Base-by-base conservation (phyloP, 139 green algal species). In the Chlamydomonas applanata region DNA sequence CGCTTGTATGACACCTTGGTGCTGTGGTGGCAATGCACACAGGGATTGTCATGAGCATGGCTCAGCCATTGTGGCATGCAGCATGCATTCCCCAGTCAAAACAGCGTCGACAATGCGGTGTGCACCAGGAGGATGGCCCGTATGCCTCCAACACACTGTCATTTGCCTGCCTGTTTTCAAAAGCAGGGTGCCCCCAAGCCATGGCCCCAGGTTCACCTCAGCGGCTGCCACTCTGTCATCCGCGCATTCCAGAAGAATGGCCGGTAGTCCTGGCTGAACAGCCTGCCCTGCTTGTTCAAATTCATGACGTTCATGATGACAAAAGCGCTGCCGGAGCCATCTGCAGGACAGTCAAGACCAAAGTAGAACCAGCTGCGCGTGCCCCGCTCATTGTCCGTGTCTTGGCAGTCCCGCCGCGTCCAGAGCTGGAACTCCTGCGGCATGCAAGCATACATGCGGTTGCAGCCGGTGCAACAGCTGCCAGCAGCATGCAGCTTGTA, bases 291-390 rank as follows among this genome's bases (percentile, higher is more conserved):
- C 73, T 85, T 85, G 69, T 89, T 89, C 29, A 89, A 56, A 81
- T 87, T 89, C 35, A 85, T 80, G 27, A 89, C 71, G 33, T 61
- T 82, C 54, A 86, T 72, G 61, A 77, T 72, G 22, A 83, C 22
- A 33, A 79, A 74, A 35, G 82, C 75, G 19, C 76, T 62, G 3
- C 25, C 25, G 40, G 45, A 62, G 40, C 25, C 62, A 69, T 46
- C 61, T 46, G 33, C 19, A 80, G 73, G 2, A 78, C 84, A 9
- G 46, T 74, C 7, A 7, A 87, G 70, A 9, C 81, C 69, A 68
- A 84, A 89, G 69, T 87, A 85, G 33, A 89, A 89, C 84, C 84
- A 89, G 0, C 78, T 80, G 2, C 81, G 66, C 7, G 81, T 83
- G 30, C 52, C 35, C 24, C 64, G 82, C 46, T 87, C 74, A 32